Percentiles rank a stretch among this genome's conserved stretches.
phyloP scores from a whole-genome alignment of 768 basidiomycete genomes.

The Sistotremastrum niveocremeum region DNA sequence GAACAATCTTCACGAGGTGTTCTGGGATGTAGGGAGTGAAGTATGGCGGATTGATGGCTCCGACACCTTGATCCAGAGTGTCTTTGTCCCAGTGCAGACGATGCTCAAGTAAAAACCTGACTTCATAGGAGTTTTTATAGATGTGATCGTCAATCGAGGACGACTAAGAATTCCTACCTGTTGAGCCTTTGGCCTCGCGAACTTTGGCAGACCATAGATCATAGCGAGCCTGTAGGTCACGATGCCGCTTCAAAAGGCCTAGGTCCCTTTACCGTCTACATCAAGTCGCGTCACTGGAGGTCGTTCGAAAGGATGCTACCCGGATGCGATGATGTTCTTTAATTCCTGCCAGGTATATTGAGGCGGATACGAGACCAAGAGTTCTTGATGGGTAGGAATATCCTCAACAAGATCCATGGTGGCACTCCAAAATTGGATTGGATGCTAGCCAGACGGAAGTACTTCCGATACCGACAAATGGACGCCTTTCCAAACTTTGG shows the following conservation, averaged over 20 bases:
- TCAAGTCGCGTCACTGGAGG: not conserved
- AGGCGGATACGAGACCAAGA: slow-evolving; percentile 54
- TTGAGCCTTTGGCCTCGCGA: slow-evolving; percentile 46
- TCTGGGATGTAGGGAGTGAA: slow-evolving; percentile 52
- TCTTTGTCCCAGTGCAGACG: slow-evolving; percentile 73
- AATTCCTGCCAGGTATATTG: slow-evolving; percentile 67
- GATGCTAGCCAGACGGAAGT: no score
- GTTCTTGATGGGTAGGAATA: slow-evolving; percentile 46
- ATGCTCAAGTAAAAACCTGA: slow-evolving; percentile 54
- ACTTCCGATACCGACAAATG: no score
- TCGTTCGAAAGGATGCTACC: slow-evolving; percentile 24
- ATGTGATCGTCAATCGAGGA: not conserved
- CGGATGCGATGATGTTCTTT: slow-evolving; percentile 67
- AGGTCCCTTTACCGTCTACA: slow-evolving; percentile 42
- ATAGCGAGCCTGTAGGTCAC: slow-evolving; percentile 54
- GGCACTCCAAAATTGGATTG: no score
- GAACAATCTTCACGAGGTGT: slow-evolving; percentile 53
- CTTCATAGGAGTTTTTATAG: slow-evolving; percentile 23
- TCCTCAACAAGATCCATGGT: not conserved
- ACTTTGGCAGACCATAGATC: slow-evolving; percentile 42
- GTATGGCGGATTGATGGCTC: slow-evolving; percentile 29
- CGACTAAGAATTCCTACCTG: slow-evolving; percentile 30
- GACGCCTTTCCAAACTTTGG: slow-evolving; percentile 25
- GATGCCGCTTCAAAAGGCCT: slow-evolving; percentile 65
- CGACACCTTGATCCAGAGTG: slow-evolving; percentile 23